These are phyloP conservation scores for Ascochyta pisi DNA, from an alignment of 2,329 filamentous ascomycete genomes.

Conservation along the genomic window DNA sequence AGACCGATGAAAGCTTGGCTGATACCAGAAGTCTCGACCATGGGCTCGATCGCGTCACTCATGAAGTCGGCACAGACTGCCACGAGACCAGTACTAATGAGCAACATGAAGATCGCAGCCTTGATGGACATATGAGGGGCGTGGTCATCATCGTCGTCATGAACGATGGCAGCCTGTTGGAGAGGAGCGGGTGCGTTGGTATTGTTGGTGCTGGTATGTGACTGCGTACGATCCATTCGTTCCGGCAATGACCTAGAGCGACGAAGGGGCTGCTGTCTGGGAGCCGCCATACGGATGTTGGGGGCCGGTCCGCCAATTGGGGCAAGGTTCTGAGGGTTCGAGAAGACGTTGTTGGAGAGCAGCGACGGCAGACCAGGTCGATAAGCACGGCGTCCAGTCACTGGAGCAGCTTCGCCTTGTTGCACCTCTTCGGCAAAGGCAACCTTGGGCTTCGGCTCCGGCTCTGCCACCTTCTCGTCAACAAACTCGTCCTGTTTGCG, in stretches of 20 bases:
- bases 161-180: slow-evolving; percentile 27
- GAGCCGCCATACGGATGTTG: slow-evolving; percentile 43
- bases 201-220: slow-evolving; percentile 26
- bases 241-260: slow-evolving; percentile 48
- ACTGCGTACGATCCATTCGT: slow-evolving; percentile 38
- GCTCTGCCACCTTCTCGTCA: slow-evolving; percentile 32
- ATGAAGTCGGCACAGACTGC: slow-evolving; percentile 75
- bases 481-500: slow-evolving; percentile 45
- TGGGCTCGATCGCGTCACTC: slow-evolving; percentile 73
- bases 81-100: slow-evolving; percentile 62
- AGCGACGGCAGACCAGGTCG: slow-evolving; percentile 68
- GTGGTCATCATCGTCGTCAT: slow-evolving; percentile 39
- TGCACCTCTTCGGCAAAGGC: slow-evolving; percentile 50
- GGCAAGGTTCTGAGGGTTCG: slow-evolving; percentile 48
- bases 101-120: slow-evolving; percentile 61
- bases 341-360: slow-evolving; percentile 75
- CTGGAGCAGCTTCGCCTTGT: slow-evolving; percentile 29
- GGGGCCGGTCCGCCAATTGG: slow-evolving; percentile 38
- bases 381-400: slow-evolving; percentile 64
- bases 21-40: slow-evolving; percentile 66
- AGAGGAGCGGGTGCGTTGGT: slow-evolving; percentile 27
- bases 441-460: slow-evolving; percentile 37
- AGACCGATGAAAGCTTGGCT: slow-evolving; percentile 79
- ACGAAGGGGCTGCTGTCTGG: slow-evolving; percentile 35
- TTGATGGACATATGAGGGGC: slow-evolving; percentile 62